phyloP scores from a whole-genome alignment of 176 grass and related monocot species.

The Leersia perrieri region DNA sequence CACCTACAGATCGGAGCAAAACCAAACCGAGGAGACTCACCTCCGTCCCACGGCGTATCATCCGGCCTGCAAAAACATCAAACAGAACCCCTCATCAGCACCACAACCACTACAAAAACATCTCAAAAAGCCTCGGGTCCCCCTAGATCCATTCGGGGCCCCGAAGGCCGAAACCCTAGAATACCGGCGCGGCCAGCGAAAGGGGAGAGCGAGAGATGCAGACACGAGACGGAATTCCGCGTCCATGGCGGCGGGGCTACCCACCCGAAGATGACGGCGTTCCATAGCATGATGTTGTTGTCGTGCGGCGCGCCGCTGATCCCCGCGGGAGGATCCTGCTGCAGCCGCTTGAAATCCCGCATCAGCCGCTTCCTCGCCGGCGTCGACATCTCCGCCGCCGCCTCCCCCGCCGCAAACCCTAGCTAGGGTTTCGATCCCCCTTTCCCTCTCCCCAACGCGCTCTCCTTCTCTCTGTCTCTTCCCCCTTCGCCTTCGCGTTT shows the following conservation, averaged over 20 bases:
- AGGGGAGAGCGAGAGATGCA: too few species aligned
- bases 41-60: conserved; percentile 97
- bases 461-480: not conserved
- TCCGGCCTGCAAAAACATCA: conserved; percentile 65
- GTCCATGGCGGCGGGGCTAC: not conserved
- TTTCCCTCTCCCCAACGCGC: not conserved
- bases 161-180: conserved; percentile 16
- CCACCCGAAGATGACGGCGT: conserved; percentile 97
- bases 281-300: conserved; percentile 99
- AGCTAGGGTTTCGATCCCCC: conserved; percentile 33
- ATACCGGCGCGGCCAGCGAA: not conserved
- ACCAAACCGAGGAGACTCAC: conserved; percentile 43
- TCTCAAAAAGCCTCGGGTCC: not conserved
- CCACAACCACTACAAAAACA: not conserved
- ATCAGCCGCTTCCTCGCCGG: conserved; percentile 97
- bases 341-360: conserved; percentile 97
- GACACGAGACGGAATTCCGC: not conserved
- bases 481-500: not conserved
- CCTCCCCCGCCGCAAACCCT: conserved; percentile 18
- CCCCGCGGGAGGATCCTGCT: conserved; percentile 93
- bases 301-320: conserved; percentile 94
- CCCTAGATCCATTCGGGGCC: conserved; percentile 26
- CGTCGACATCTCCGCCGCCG: conserved; percentile 70
- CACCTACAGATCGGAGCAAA: conserved; percentile 11
- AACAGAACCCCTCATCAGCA: conserved; percentile 7